A percentile compares a stretch with the other conserved stretches of the same genome.
Conservation (phyloP, 106 monocot species). For the Dioscorea dumetorum region DNA sequence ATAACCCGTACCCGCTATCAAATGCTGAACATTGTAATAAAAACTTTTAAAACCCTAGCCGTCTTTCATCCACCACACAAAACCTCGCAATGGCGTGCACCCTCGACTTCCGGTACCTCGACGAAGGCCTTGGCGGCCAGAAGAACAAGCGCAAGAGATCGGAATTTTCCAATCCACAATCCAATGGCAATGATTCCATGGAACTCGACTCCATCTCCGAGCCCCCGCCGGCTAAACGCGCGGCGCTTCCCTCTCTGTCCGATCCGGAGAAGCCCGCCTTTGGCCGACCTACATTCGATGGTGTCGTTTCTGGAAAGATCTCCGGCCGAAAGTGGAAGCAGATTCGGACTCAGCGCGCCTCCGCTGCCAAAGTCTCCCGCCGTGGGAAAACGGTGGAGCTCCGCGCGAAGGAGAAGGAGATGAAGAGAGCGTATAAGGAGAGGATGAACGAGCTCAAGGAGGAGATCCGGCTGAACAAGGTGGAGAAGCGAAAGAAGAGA, state of each 20-base stretch:
- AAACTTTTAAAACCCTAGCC: no score
- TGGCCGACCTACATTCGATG: constrained; percentile 76
- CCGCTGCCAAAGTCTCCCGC: constrained; percentile 47
- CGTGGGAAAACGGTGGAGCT: constrained; percentile 37
- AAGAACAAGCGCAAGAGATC: constrained; percentile 68
- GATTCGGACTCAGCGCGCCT: constrained; percentile 54
- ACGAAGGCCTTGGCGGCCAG: constrained; percentile 86
- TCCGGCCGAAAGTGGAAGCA: constrained; percentile 98
- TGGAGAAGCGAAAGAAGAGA: constrained; percentile 66
- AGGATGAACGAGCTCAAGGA: constrained; percentile 80
- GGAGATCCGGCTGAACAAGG: constrained; percentile 77
- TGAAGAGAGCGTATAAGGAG: constrained; percentile 73
- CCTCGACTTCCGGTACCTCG: constrained; percentile 82
- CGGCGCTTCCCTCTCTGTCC: constrained; percentile 55
- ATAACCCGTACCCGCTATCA: no score
- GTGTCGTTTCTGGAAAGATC: constrained; percentile 70
- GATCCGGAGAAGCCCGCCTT: constrained; percentile 62
- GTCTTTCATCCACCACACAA: background rate
- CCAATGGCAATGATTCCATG: constrained; percentile 29
- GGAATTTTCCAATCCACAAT: background rate
- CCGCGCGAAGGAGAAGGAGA: constrained; percentile 57
- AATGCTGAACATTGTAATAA: no score
- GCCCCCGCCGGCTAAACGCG: constrained; percentile 50
- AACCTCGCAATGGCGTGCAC: constrained; percentile 61
- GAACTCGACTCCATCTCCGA: constrained; percentile 30